phyloP scores from a whole-genome alignment of 2,329 filamentous ascomycete species.

The Simplicillium aogashimaense region DNA sequence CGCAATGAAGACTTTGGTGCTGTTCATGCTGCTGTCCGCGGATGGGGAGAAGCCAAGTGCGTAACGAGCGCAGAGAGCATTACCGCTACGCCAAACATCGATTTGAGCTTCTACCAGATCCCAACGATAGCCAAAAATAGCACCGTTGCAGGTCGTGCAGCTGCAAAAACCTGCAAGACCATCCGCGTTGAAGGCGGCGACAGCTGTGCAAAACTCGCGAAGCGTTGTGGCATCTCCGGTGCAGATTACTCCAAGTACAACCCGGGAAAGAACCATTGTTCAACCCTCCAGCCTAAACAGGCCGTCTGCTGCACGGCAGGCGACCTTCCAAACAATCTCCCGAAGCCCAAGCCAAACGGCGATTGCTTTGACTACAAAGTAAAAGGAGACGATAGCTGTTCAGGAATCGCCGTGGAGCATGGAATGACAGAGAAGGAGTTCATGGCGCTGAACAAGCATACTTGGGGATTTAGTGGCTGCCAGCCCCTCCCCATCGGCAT shows the following conservation, averaged over 20 bases:
- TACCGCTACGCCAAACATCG: no score
- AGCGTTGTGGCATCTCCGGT: constrained; percentile 3
- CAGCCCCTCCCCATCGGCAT: constrained; percentile 2
- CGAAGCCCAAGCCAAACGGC: constrained; percentile 3
- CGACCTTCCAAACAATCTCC: not conserved
- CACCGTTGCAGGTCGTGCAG: no score
- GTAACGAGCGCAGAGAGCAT: no score
- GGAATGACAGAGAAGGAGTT: constrained; percentile 1
- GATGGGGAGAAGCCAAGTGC: no score
- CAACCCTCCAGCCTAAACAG: not conserved
- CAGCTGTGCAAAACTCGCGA: constrained; percentile 20
- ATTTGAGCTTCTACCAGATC: no score
- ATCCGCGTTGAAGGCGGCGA: constrained; percentile 19
- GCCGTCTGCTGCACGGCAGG: constrained; percentile 4
- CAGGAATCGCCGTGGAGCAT: not conserved
- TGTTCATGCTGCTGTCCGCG: no score
- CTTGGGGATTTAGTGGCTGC: constrained; percentile 18
- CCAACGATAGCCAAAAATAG: no score
- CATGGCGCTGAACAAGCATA: constrained; percentile 5
- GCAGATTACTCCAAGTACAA: constrained; percentile 3
- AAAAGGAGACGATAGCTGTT: not conserved
- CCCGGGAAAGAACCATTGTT: not conserved
- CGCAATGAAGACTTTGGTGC: no score
- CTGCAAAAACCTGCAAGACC: constrained; percentile 8
- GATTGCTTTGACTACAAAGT: constrained; percentile 1